A percentile compares a stretch with the other conserved stretches of the same genome.
These are phyloP conservation scores for Neurospora sp. DNA, from an alignment of 495 filamentous ascomycete species.

Conservation along the genomic window DNA sequence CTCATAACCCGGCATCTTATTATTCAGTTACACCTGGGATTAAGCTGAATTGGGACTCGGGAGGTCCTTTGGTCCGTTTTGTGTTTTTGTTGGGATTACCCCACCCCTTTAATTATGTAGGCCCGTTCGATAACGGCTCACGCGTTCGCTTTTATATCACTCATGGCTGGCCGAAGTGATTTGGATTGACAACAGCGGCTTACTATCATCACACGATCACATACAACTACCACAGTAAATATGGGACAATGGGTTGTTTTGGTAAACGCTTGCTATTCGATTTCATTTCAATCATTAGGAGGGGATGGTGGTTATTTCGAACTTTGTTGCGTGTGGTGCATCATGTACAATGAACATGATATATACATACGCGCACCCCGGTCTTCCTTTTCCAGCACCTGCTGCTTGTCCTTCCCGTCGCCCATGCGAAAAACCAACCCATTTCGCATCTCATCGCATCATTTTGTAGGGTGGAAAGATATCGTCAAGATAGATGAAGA, in stretches of 20 bases:
- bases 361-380: not conserved
- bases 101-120: not conserved
- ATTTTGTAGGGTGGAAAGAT: not conserved
- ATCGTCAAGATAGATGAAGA: slow-evolving; percentile 18
- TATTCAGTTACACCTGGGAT: too few species aligned
- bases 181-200: not conserved
- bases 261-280: not conserved
- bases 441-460: not conserved
- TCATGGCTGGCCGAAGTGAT: not conserved
- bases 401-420: not conserved
- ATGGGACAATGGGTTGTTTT: too few species aligned
- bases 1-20: too few species aligned
- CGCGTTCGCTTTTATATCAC: not conserved
- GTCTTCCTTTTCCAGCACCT: not conserved
- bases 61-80: not conserved
- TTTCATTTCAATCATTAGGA: not conserved
- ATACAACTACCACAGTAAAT: not conserved
- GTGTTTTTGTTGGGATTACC: not conserved
- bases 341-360: not conserved
- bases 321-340: not conserved
- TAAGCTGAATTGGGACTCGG: too few species aligned
- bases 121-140: not conserved
- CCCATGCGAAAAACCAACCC: not conserved
- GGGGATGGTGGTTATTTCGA: not conserved
- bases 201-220: not conserved